phyloP scores from a whole-genome alignment of 139 green algal genomes.

The Micractinium sp. region DNA sequence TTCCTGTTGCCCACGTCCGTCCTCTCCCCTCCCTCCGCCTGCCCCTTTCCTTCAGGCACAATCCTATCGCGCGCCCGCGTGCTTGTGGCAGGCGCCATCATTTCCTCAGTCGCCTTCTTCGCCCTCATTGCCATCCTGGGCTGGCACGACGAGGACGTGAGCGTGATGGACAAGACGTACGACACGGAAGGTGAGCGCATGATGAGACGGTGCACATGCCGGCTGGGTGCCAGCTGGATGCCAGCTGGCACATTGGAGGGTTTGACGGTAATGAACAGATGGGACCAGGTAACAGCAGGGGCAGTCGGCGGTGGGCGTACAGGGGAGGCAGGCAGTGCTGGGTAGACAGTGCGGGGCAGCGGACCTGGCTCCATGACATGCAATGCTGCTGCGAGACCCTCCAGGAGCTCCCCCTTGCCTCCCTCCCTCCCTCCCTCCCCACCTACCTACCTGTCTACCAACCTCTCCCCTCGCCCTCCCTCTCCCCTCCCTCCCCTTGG shows the following conservation, averaged over 20 bases:
- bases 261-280: background rate
- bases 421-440: background rate
- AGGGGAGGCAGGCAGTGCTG: no score
- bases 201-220: background rate
- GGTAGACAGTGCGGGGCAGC: no score
- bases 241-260: background rate
- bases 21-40: background rate
- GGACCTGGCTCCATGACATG: background rate
- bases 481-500: background rate
- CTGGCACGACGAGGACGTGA: constrained; percentile 32
- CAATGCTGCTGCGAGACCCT: background rate
- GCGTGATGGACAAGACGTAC: background rate
- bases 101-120: constrained; percentile 26
- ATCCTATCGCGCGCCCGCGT: constrained; percentile 4
- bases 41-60: background rate
- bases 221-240: no score
- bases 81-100: constrained; percentile 37
- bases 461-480: background rate
- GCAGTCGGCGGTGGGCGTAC: no score
- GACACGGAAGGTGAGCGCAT: constrained; percentile 14
- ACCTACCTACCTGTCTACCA: background rate
- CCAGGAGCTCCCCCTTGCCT: background rate
- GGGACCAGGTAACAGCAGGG: no score
- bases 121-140: constrained; percentile 31
- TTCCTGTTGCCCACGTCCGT: background rate